phyloP scores from a whole-genome alignment of 2,329 filamentous ascomycete species.

The Aureobasidium sp. region DNA sequence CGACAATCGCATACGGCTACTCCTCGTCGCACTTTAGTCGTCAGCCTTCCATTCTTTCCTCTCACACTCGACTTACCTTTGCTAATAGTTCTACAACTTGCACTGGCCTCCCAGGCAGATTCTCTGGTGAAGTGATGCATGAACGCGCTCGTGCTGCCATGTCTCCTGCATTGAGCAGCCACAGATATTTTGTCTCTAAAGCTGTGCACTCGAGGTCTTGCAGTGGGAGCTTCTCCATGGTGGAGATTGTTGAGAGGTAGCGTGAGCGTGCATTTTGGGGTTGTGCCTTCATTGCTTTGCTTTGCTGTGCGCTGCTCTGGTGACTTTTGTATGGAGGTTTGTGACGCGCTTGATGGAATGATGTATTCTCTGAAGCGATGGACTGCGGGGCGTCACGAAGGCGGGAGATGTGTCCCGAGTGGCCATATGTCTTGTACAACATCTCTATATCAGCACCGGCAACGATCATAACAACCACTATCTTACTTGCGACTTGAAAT shows the following conservation, averaged over 20 bases:
- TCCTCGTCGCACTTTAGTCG: not conserved
- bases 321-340: no score
- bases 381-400: no score
- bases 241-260: conserved; percentile 7
- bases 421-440: not conserved
- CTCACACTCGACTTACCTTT: conserved; percentile 1
- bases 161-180: conserved; percentile 18
- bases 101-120: conserved; percentile 1
- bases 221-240: conserved; percentile 6
- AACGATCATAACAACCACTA: no score
- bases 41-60: not conserved
- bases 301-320: no score
- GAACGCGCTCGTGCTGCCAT: conserved; percentile 15
- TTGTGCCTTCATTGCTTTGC: conserved; percentile 11
- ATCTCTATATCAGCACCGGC: no score
- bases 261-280: not conserved
- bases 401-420: not conserved
- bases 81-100: conserved; percentile 13
- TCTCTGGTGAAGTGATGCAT: not conserved
- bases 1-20: conserved; percentile 17
- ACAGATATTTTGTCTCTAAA: conserved; percentile 8
- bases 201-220: not conserved
- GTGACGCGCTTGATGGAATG: not conserved
- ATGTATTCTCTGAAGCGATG: not conserved
- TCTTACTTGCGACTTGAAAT: no score